Evolutionary conservation across 2,329 filamentous ascomycete genomes (phyloP).

Genomic region (Fusarium torulosum): DNA sequence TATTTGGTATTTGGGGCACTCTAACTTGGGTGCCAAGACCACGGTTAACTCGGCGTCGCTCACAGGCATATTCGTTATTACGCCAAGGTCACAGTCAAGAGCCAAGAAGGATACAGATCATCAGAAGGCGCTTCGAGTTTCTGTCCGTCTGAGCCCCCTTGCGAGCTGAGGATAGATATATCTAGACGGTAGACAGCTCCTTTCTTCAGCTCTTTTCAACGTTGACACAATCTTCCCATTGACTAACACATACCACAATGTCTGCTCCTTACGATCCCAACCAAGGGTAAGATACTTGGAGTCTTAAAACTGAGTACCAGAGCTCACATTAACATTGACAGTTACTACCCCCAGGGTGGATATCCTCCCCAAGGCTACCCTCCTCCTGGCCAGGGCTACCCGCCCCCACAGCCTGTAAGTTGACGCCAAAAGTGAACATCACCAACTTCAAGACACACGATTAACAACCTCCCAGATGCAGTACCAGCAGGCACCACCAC

Average conservation of each 20-base stretch:
- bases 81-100: constrained; percentile 30
- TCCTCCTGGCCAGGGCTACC: constrained; percentile 42
- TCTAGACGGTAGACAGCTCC: constrained; percentile 25
- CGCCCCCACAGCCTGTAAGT: constrained; percentile 45
- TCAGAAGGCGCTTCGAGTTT: constrained; percentile 1
- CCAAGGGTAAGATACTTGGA: constrained; percentile 18
- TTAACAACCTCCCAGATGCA: constrained; percentile 47
- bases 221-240: neutral
- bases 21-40: constrained; percentile 22
- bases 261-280: constrained; percentile 36
- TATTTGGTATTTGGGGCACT: neutral
- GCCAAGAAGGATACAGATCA: constrained; percentile 40
- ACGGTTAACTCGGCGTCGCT: constrained; percentile 39
- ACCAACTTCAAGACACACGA: constrained; percentile 3
- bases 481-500: constrained; percentile 52
- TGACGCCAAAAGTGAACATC: neutral
- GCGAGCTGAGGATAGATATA: constrained; percentile 4
- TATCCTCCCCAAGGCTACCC: constrained; percentile 48
- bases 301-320: neutral
- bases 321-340: constrained; percentile 23
- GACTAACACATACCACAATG: constrained; percentile 22
- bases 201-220: neutral
- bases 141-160: constrained; percentile 5
- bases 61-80: constrained; percentile 28
- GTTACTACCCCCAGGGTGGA: constrained; percentile 31